Conservation (phyloP, 768 basidiomycete genomes). For the Phlebiopsis flavidoalba region DNA sequence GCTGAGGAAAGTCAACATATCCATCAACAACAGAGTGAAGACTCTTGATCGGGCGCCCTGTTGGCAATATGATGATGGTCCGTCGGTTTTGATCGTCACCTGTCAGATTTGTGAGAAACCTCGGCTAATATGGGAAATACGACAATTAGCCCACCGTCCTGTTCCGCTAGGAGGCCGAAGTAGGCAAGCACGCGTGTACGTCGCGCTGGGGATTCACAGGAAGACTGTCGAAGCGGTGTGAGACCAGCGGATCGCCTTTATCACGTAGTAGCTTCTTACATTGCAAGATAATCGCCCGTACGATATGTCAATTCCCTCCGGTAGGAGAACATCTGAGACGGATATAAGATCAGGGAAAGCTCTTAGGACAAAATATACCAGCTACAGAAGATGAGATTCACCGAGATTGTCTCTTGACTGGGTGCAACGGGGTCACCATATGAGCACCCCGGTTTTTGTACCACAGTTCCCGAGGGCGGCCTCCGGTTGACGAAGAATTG, state of each 20-base stretch:
- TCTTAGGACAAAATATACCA: no score
- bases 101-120: no score
- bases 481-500: conserved; percentile 34
- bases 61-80: conserved; percentile 36
- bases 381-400: conserved; percentile 6
- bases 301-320: conserved; percentile 32
- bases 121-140: neutral
- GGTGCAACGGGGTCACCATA: conserved; percentile 25
- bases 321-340: conserved; percentile 33
- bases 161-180: conserved; percentile 33
- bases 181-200: conserved; percentile 34
- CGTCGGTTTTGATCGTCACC: conserved; percentile 31
- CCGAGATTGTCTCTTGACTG: conserved; percentile 36
- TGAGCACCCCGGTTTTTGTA: conserved; percentile 32
- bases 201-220: conserved; percentile 36
- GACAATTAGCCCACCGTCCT: conserved; percentile 27
- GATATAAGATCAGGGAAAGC: neutral
- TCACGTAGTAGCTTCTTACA: conserved; percentile 19
- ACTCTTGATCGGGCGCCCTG: conserved; percentile 32
- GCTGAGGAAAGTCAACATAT: conserved; percentile 44
- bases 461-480: conserved; percentile 33
- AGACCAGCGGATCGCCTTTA: neutral
- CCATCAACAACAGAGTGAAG: conserved; percentile 34
- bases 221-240: conserved; percentile 22
- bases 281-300: conserved; percentile 43